Evolutionary conservation across 495 filamentous ascomycete species (phyloP), one percentile per base, ranked within the genome.

Genomic region (Penicillium argentinense): DNA sequence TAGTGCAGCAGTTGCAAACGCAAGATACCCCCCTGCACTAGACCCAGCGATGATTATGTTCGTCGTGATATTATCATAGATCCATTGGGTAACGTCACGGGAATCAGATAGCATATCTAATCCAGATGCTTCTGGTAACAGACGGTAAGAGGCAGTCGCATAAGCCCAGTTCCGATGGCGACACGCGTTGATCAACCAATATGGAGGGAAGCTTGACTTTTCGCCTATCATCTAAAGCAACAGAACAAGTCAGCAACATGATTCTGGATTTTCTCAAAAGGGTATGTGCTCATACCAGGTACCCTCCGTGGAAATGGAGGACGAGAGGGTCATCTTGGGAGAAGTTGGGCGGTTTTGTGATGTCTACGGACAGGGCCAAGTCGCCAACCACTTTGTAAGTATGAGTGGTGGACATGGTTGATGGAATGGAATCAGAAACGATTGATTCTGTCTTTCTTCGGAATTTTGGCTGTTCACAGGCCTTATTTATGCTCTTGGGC

Each of bases 161-260:
- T 48, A 48, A 18, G 37, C 34, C 45, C 45, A 48, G 7, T 29
- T 22, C 1, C 45, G 27, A 5, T 22, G 16, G 5, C 22, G 37
- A n/a, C 45, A 48, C 14, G 45, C 45, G 22, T 48, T 36, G 19
- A 48, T 48, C 3, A 48, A 21, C 45, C 45, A 48, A 21, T 40
- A 6, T 8, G 45, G 45, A 0, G 37, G 37, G 21, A 40, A 41
- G 7, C 27, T 41, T 4, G 36, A 26, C 23, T 48, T 48, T n/a
- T 40, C 28, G n/a, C 45, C 45, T 5, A 48, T 26, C 1, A 40
- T 9, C 45, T 48, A n/a, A 23, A 21, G 45, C 9, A 3, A 6
- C 17, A 43, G 13, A 39, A 7, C n/a, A 3, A 39, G 23, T 12
- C 11, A 11, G 24, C 9, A 4, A 25, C 14, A 29, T 18, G 5